phyloP scores from a whole-genome alignment of 1,284 basidiomycete genomes.

The Ceratobasidium sp. region DNA sequence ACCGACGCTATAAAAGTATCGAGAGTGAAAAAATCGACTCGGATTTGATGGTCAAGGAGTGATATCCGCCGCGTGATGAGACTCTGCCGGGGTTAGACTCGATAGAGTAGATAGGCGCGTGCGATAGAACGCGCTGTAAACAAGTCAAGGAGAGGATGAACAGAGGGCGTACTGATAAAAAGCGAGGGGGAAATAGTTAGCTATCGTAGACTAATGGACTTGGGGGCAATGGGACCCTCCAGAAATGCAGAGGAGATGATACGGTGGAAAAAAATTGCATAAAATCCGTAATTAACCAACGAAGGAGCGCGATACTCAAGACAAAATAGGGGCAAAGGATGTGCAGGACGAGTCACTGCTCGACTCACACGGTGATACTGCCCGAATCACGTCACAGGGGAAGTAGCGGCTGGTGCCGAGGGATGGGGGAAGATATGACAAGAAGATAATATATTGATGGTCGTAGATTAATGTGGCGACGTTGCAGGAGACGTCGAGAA shows the following conservation, averaged over 20 bases:
- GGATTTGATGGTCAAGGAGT: conserved; percentile 32
- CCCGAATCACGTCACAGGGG: conserved; percentile 10
- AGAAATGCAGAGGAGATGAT: background rate
- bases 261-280: conserved; percentile 1
- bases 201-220: background rate
- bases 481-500: background rate
- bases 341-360: background rate
- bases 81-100: conserved; percentile 6
- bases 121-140: conserved; percentile 17
- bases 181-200: background rate
- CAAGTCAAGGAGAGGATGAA: background rate
- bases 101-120: conserved; percentile 1
- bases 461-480: background rate
- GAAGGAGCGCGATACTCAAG: background rate
- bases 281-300: conserved; percentile 10
- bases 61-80: conserved; percentile 27
- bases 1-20: conserved; percentile 13
- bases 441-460: background rate
- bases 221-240: background rate
- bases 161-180: background rate
- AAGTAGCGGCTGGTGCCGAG: background rate
- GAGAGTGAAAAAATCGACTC: background rate
- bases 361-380: conserved; percentile 3
- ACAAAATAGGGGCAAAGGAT: background rate
- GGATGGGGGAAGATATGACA: background rate